Conservation (phyloP, 2,329 filamentous ascomycete genomes). For the Anthostomella pinea region DNA sequence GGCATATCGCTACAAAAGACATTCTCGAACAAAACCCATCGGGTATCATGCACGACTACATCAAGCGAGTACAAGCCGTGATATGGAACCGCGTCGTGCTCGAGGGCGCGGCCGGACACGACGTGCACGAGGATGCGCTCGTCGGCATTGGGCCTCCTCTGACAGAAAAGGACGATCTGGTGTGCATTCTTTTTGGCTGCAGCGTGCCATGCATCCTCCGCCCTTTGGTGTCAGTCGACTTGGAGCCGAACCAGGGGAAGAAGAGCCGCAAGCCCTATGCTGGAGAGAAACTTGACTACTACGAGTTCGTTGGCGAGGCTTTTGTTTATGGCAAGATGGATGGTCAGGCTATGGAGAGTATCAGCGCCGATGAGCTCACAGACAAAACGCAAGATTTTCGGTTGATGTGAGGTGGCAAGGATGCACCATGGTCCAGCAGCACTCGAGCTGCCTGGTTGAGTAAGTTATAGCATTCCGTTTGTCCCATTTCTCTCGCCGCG, state of each 20-base stretch:
- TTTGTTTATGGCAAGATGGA: constrained; percentile 24
- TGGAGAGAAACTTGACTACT: neutral
- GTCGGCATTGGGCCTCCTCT: constrained; percentile 6
- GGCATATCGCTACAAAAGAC: constrained; percentile 3
- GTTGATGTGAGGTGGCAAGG: too few relatives aligned
- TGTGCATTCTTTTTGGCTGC: constrained; percentile 22
- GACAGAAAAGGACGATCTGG: constrained; percentile 8
- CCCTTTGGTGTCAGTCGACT: too few relatives aligned
- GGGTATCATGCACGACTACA: constrained; percentile 6
- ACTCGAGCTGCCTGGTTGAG: too few relatives aligned
- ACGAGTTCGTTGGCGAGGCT: constrained; percentile 16
- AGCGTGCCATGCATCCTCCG: constrained; percentile 19
- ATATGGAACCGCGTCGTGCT: constrained; percentile 11
- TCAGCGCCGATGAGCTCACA: neutral
- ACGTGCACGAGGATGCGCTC: neutral
- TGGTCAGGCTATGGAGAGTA: constrained; percentile 8
- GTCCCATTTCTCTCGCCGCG: too few relatives aligned
- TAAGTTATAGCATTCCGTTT: too few relatives aligned
- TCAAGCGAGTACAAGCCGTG: constrained; percentile 12
- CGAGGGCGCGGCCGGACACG: constrained; percentile 1
- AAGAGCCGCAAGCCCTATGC: constrained; percentile 2
- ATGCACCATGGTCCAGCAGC: too few relatives aligned
- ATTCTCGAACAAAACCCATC: constrained; percentile 4
- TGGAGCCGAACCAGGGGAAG: too few relatives aligned
- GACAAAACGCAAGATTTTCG: too few relatives aligned